Evolutionary conservation across 176 grass and related monocot genomes (phyloP), one percentile per base, ranked within the genome.

Genomic region (Oryza glaberrima): DNA sequence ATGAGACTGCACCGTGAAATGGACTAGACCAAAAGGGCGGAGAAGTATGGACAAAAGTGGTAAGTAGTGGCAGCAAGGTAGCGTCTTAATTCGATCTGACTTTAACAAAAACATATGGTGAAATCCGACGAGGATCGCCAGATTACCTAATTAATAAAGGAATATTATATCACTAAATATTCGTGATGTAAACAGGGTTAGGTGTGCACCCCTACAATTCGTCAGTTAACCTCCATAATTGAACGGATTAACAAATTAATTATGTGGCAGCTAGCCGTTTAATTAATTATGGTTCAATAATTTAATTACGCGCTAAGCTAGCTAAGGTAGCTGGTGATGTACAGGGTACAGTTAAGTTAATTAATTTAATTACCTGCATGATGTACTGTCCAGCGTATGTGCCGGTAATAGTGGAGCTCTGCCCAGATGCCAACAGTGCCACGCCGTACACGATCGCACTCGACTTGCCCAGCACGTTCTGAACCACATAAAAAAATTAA

Each of bases 331-430:
- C 58, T 63, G 20, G n/a, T 63, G 58, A 63, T 63, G 56, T 6
- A 19, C 30, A 32, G 30, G n/a, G 54, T 58, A 58, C 54, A 58
- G 54, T 58, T 63, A n/a, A 23, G 10, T 63, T 22, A 8, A 52
- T 9, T 61, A 9, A 61, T 23, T 63, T 63, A 92, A 63, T 63
- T 63, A 92, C 94, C 94, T 97, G 96, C 93, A 98, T 98, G 81
- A 98, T 95, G 77, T 87, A 98, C 68, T 98, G 96, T 10, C 96
- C 96, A 0, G 96, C 84, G 22, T 98, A 98, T 14, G 96, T 98
- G 54, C 96, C 96, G 7, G 96, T 95, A 51, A 98, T 98, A 13
- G 93, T 91, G 0, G 96, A 98, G 83, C 96, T 98, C 77, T 98
- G 96, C 22, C 96, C 93, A 34, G 96, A 95, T n/a, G 96, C 96